Conservation (phyloP, 2,329 filamentous ascomycete genomes). For the Xylariaceae sp. region DNA sequence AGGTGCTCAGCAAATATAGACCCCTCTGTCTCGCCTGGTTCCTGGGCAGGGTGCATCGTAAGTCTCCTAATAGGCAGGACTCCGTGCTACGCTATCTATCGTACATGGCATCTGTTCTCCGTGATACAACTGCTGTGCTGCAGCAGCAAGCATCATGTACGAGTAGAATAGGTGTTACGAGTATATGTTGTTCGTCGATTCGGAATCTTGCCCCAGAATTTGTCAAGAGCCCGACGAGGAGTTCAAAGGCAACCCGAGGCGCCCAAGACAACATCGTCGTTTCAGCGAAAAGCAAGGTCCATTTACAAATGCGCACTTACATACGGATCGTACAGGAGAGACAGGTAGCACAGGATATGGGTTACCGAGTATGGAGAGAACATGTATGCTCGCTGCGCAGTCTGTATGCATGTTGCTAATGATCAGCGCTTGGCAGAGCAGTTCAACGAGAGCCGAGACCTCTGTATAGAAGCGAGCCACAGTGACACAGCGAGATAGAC, state of each 20-base stretch:
- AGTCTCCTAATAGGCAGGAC: not conserved
- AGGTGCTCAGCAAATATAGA: not conserved
- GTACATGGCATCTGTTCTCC: not conserved
- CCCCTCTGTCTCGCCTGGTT: not conserved
- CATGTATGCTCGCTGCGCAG: not conserved
- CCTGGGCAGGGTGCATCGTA: not conserved
- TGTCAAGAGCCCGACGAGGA: too few relatives aligned
- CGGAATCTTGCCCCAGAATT: too few relatives aligned
- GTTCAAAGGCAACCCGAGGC: too few relatives aligned
- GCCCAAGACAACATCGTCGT: too few relatives aligned
- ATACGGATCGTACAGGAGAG: not conserved
- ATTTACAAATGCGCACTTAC: not conserved
- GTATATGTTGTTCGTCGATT: too few relatives aligned
- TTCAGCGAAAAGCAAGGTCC: not conserved
- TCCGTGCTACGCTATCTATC: not conserved
- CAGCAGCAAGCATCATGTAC: too few relatives aligned
- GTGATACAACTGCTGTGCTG: too few relatives aligned
- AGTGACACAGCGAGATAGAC: constrained; percentile 5
- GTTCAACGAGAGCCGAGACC: constrained; percentile 11
- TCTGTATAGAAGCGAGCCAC: constrained; percentile 13
- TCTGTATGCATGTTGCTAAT: not conserved
- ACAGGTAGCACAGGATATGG: not conserved
- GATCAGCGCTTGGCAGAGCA: constrained; percentile 9
- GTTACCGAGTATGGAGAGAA: not conserved
- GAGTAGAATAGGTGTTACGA: too few relatives aligned